phyloP scores from a whole-genome alignment of 2,329 filamentous ascomycete species.

The Mycosphaerella sp. region DNA sequence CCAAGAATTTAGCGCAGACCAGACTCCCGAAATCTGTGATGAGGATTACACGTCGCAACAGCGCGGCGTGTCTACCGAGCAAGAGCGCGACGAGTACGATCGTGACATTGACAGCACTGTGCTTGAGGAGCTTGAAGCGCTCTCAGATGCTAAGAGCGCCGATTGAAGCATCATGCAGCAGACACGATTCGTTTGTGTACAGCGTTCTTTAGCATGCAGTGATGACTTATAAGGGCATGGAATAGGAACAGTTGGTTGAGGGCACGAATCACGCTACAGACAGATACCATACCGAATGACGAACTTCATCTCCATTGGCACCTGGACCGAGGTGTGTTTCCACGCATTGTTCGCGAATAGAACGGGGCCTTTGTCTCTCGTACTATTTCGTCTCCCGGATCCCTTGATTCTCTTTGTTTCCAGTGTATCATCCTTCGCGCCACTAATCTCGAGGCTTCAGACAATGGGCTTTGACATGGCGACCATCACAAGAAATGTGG shows the following conservation, averaged over 20 bases:
- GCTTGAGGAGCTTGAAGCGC: conserved; percentile 4
- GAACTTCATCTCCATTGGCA: background rate
- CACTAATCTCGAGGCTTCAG: conserved; percentile 4
- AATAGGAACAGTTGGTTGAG: background rate
- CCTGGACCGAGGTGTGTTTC: background rate
- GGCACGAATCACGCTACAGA: conserved; percentile 1
- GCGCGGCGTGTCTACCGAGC: background rate
- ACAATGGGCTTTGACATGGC: conserved; percentile 9
- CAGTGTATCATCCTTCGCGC: conserved; percentile 9
- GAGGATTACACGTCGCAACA: background rate
- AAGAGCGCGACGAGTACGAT: conserved; percentile 5
- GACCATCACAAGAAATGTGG: conserved; percentile 1
- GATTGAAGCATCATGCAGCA: conserved; percentile 1
- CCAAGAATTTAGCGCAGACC: background rate
- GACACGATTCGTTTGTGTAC: conserved; percentile 4
- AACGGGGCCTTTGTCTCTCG: conserved; percentile 15
- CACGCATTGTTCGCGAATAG: conserved; percentile 1
- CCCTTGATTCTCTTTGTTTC: conserved; percentile 10
- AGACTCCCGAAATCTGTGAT: background rate
- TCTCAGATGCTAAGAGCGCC: background rate
- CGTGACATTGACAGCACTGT: conserved; percentile 2
- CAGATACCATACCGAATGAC: background rate
- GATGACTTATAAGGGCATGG: conserved; percentile 12
- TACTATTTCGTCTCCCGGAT: conserved; percentile 18
- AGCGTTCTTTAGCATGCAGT: conserved; percentile 20